These are phyloP conservation scores for Trifolium repens DNA, from an alignment of 306 rosid genomes.

Conservation along the genomic window DNA sequence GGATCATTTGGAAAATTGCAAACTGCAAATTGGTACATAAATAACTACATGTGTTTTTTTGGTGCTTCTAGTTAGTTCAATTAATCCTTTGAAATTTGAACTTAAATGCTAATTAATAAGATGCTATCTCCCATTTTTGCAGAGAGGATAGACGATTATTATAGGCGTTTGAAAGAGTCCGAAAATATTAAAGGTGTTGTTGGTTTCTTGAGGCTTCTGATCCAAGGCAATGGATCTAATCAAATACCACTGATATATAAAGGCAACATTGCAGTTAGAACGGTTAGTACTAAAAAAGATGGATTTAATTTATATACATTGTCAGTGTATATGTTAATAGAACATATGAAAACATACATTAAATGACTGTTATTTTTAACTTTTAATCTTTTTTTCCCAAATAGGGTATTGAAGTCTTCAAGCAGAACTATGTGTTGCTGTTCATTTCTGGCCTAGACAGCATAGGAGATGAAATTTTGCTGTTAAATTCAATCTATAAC, in stretches of 20 bases:
- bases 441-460: conserved; percentile 41
- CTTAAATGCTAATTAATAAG: not conserved
- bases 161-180: not conserved
- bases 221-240: conserved; percentile 1
- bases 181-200: conserved; percentile 28
- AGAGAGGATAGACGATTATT: not conserved
- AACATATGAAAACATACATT: not conserved
- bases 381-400: not conserved
- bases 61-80: not conserved
- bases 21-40: conserved; percentile 26
- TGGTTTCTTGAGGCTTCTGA: conserved; percentile 35
- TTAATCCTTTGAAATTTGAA: not conserved
- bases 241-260: conserved; percentile 14
- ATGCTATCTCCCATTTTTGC: not conserved
- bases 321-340: too few relatives aligned
- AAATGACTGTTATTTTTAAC: not conserved
- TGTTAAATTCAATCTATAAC: conserved; percentile 34
- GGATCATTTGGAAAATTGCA: not conserved
- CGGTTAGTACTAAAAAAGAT: conserved; percentile 8
- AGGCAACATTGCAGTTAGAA: not conserved
- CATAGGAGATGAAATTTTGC: conserved; percentile 37
- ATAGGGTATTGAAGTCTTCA: conserved; percentile 46
- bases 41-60: not conserved
- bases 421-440: conserved; percentile 37
- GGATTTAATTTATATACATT: too few relatives aligned